phyloP scores from a whole-genome alignment of 2,329 filamentous ascomycete species.

The Cercospora sojina region DNA sequence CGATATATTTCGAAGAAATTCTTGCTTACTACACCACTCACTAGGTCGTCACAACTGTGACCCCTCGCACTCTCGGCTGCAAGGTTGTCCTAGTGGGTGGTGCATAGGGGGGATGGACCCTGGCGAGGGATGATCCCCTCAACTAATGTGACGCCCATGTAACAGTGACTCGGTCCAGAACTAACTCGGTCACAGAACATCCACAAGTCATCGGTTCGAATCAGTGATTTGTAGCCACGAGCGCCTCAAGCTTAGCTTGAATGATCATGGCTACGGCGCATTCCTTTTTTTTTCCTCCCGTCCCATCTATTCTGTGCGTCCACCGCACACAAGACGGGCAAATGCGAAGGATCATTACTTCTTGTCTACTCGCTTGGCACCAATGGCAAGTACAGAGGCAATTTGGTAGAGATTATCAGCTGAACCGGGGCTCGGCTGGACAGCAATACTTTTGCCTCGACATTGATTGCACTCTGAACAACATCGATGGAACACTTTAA shows the following conservation, averaged over 20 bases:
- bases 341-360: neutral
- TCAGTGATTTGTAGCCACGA: neutral
- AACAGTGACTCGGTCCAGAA: neutral
- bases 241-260: constrained; percentile 5
- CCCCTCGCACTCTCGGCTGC: neutral
- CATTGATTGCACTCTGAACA: neutral
- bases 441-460: neutral
- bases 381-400: neutral
- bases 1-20: neutral
- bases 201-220: neutral
- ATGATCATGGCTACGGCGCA: neutral
- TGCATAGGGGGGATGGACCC: neutral
- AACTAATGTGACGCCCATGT: neutral
- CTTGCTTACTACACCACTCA: neutral
- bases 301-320: neutral
- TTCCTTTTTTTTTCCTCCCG: neutral
- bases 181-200: neutral
- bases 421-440: neutral
- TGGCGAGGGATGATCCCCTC: neutral
- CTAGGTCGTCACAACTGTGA: neutral
- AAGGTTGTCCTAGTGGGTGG: neutral
- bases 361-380: neutral
- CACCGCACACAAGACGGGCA: neutral
- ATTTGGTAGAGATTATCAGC: neutral
- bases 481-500: neutral